Percentiles rank a stretch among this genome's conserved stretches.
These are phyloP conservation scores for Lojkania enalia DNA, from an alignment of 2,329 filamentous ascomycete genomes.

Conservation along the genomic window DNA sequence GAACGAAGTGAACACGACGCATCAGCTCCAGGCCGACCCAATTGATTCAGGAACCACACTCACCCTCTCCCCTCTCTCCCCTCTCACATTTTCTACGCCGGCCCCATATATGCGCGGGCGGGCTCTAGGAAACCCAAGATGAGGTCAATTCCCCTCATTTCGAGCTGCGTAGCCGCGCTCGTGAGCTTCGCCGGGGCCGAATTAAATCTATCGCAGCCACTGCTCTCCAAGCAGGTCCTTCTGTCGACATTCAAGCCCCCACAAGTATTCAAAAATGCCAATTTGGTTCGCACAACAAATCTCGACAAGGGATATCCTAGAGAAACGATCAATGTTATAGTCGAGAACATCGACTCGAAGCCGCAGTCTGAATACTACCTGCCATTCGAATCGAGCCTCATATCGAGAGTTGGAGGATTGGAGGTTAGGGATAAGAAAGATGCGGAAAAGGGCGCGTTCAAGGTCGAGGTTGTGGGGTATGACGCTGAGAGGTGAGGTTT, in stretches of 20 bases:
- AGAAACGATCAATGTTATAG: slow-evolving; percentile 89
- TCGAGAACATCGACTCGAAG: slow-evolving; percentile 81
- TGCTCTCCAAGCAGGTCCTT: slow-evolving; percentile 55
- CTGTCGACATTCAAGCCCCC: slow-evolving; percentile 72
- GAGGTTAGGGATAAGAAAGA: slow-evolving; percentile 95
- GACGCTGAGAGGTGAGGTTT: slow-evolving; percentile 54
- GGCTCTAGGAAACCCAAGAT: slow-evolving; percentile 40
- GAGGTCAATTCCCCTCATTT: slow-evolving; percentile 43
- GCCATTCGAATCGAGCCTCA: slow-evolving; percentile 76
- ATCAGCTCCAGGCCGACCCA: slow-evolving; percentile 32
- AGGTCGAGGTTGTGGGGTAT: slow-evolving; percentile 66
- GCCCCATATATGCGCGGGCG: slow-evolving; percentile 39
- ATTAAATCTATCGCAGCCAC: slow-evolving; percentile 62
- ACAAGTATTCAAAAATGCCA: slow-evolving; percentile 90
- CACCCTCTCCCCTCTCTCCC: slow-evolving; percentile 11
- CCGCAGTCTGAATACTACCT: slow-evolving; percentile 90
- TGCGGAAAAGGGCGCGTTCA: slow-evolving; percentile 66
- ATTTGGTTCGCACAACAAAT: slow-evolving; percentile 86
- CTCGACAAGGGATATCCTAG: slow-evolving; percentile 90
- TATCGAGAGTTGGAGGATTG: slow-evolving; percentile 78
- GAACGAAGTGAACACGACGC: slow-evolving; percentile 44
- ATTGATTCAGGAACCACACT: slow-evolving; percentile 17
- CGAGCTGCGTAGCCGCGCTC: slow-evolving; percentile 58
- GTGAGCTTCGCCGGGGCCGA: slow-evolving; percentile 62
- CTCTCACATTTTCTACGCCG: slow-evolving; percentile 9